Conservation (phyloP, 495 filamentous ascomycete species). For the Ramalina intermedia region DNA sequence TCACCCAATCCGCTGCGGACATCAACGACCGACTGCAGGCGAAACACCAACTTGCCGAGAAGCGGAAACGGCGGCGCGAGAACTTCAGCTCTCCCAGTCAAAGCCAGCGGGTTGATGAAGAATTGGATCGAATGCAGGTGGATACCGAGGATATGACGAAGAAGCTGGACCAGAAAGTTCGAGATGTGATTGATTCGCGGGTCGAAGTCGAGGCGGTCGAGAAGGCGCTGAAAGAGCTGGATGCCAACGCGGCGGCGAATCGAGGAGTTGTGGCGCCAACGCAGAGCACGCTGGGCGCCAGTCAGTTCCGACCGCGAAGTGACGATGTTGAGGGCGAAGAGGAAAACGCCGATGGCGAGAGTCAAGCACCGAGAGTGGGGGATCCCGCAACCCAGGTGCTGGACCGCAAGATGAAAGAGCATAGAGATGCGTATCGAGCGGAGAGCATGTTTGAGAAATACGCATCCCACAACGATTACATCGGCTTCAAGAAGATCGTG, state of each 20-base stretch:
- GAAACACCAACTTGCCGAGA: constrained; percentile 15
- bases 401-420: constrained; percentile 17
- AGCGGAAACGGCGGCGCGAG: constrained; percentile 4
- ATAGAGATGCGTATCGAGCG: constrained; percentile 19
- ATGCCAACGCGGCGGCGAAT: constrained; percentile 16
- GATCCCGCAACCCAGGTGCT: constrained; percentile 15
- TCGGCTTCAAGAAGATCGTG: constrained; percentile 59
- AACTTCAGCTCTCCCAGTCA: constrained; percentile 6
- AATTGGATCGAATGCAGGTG: constrained; percentile 15
- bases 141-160: constrained; percentile 22
- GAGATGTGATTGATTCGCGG: constrained; percentile 27
- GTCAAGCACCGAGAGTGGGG: constrained; percentile 13
- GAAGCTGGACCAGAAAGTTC: constrained; percentile 26
- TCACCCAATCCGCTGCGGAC: constrained; percentile 31
- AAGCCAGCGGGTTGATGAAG: constrained; percentile 3
- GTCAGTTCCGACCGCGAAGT: constrained; percentile 11
- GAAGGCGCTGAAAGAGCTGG: constrained; percentile 20
- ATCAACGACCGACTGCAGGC: constrained; percentile 30
- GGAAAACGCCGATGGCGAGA: constrained; percentile 19
- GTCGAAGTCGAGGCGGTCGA: constrained; percentile 22
- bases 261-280: constrained; percentile 12
- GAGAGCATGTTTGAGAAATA: constrained; percentile 28
- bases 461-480: constrained; percentile 63
- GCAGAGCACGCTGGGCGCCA: constrained; percentile 14
- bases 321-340: constrained; percentile 15